These are phyloP conservation scores for Gentiana straminea DNA, from an alignment of 257 asterid genomes.

Conservation along the genomic window DNA sequence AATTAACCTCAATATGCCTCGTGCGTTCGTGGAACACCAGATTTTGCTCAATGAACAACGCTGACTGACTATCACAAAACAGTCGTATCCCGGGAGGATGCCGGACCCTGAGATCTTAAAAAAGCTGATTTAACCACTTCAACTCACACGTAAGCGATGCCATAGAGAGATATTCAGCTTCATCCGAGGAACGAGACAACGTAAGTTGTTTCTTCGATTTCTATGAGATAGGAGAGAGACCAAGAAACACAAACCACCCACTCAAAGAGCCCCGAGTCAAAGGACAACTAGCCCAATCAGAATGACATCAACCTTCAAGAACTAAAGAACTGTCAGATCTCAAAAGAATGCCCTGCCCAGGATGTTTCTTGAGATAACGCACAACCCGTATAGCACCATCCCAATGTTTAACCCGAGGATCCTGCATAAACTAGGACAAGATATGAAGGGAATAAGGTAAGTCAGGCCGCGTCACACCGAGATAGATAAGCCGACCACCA, in stretches of 20 bases:
- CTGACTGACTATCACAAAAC: too few relatives aligned
- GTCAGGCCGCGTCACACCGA: conserved; percentile 3
- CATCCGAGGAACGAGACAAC: not conserved
- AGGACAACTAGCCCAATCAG: not conserved
- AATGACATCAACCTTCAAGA: not conserved
- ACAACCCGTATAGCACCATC: not conserved
- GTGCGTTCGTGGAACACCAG: not conserved
- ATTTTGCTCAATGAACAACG: too few relatives aligned
- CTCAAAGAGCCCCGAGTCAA: not conserved
- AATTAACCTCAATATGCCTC: not conserved
- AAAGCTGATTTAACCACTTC: not conserved
- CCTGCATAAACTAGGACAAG: conserved; percentile 4
- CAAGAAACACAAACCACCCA: not conserved
- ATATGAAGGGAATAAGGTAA: conserved; percentile 3
- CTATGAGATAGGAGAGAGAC: not conserved
- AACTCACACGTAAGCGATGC: not conserved
- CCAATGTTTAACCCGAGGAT: conserved; percentile 1
- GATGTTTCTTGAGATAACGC: not conserved
- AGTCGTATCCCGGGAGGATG: too few relatives aligned
- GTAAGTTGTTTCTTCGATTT: not conserved
- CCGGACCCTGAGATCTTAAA: not conserved
- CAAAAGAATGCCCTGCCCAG: not conserved
- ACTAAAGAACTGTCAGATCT: too few relatives aligned
- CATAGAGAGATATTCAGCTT: not conserved
- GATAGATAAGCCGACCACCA: conserved; percentile 3